These are phyloP conservation scores for Aspergillus sp. DNA, from an alignment of 2,329 filamentous ascomycete species.

Conservation along the genomic window DNA sequence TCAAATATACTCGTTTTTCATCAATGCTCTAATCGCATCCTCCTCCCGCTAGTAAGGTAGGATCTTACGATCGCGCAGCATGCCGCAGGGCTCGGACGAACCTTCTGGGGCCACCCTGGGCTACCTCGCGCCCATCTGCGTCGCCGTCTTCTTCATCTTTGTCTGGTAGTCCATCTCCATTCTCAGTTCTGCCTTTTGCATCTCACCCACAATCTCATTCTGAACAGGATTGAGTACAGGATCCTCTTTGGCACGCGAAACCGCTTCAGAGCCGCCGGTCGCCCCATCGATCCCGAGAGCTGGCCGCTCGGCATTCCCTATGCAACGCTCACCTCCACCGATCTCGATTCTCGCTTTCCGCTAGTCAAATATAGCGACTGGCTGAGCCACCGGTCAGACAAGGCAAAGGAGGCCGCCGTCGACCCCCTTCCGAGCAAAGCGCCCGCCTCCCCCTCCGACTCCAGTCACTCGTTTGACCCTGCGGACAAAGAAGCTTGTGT, in stretches of 20 bases:
- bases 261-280: conserved; percentile 5
- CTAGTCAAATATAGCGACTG: conserved; percentile 21
- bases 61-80: neutral
- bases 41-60: neutral
- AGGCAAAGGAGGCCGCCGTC: neutral
- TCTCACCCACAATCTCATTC: neutral
- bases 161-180: conserved; percentile 21
- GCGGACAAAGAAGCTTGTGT: neutral
- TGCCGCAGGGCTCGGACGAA: conserved; percentile 10
- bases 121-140: conserved; percentile 25
- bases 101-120: conserved; percentile 21
- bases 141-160: conserved; percentile 23
- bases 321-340: conserved; percentile 13
- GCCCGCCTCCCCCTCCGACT: neutral
- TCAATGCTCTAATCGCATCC: conserved; percentile 5
- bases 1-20: neutral
- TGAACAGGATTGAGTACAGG: conserved; percentile 17
- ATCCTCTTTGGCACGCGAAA: conserved; percentile 18
- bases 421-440: conserved; percentile 1
- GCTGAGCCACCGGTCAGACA: conserved; percentile 3
- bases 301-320: conserved; percentile 12
- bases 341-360: conserved; percentile 23
- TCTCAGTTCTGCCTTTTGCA: neutral
- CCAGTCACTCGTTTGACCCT: neutral
- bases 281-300: conserved; percentile 19